Percentiles rank a stretch among this genome's conserved stretches.
These are phyloP conservation scores for Termitomyces sp. DNA, from an alignment of 768 basidiomycete genomes.

Conservation along the genomic window DNA sequence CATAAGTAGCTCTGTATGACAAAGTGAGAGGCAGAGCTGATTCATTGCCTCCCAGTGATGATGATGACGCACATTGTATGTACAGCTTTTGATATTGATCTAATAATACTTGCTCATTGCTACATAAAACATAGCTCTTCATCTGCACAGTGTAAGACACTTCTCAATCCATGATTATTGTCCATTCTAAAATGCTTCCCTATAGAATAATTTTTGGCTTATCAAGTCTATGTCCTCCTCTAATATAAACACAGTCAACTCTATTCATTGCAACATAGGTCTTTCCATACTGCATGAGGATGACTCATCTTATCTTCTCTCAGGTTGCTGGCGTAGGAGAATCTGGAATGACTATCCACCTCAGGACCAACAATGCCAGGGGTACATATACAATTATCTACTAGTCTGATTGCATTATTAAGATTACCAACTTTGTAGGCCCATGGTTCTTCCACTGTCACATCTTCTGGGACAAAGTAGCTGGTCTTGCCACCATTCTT, in stretches of 20 bases:
- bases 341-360: slow-evolving; percentile 18
- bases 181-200: no score
- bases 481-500: no score
- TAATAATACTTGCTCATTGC: neutral
- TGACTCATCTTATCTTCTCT: neutral
- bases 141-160: no score
- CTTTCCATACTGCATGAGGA: neutral
- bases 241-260: slow-evolving; percentile 37
- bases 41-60: no score
- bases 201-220: no score
- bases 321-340: slow-evolving; percentile 17
- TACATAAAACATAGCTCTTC: slow-evolving; percentile 17
- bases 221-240: slow-evolving; percentile 23
- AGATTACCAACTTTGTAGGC: slow-evolving; percentile 3
- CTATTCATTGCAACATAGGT: slow-evolving; percentile 23
- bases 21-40: neutral
- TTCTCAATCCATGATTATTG: no score
- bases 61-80: no score
- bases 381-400: slow-evolving; percentile 3
- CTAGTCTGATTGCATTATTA: neutral
- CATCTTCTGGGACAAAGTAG: slow-evolving; percentile 34
- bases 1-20: slow-evolving; percentile 8
- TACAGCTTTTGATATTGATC: neutral
- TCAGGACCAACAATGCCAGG: slow-evolving; percentile 20
- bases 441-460: slow-evolving; percentile 23